A percentile compares a stretch with the other conserved stretches of the same genome.
Conservation (phyloP, 495 filamentous ascomycete species). For the Hypomontagnella submonticulosa region DNA sequence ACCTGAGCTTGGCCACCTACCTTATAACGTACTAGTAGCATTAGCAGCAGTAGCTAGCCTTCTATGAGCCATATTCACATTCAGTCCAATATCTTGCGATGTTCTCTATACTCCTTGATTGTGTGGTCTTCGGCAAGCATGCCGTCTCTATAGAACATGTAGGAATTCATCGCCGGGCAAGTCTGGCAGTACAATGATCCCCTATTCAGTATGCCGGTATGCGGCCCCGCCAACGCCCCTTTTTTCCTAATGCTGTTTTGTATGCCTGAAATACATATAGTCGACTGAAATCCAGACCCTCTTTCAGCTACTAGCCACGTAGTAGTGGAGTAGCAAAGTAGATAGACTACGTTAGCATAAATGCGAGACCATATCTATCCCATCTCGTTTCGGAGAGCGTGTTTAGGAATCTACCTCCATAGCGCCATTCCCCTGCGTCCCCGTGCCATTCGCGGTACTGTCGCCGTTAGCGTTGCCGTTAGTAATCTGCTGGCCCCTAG, state of each 20-base stretch:
- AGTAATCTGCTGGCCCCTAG: slow-evolving; percentile 27
- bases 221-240: slow-evolving; percentile 20
- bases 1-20: too few relatives aligned
- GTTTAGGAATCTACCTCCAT: slow-evolving; percentile 55
- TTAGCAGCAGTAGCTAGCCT: too few relatives aligned
- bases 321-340: not conserved
- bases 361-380: not conserved
- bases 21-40: too few relatives aligned
- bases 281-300: slow-evolving; percentile 7
- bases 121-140: not conserved
- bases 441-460: slow-evolving; percentile 27
- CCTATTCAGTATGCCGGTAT: slow-evolving; percentile 25
- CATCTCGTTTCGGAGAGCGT: not conserved
- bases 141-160: slow-evolving; percentile 4
- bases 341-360: not conserved
- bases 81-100: too few relatives aligned
- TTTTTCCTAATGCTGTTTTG: slow-evolving; percentile 20
- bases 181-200: not conserved
- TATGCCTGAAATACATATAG: too few relatives aligned
- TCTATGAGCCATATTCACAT: too few relatives aligned
- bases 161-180: slow-evolving; percentile 6
- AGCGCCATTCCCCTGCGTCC: slow-evolving; percentile 32
- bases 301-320: not conserved
- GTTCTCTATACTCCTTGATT: too few relatives aligned
- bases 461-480: not conserved